phyloP scores from a whole-genome alignment of 257 asterid species.

The Solanum lignicaule region DNA sequence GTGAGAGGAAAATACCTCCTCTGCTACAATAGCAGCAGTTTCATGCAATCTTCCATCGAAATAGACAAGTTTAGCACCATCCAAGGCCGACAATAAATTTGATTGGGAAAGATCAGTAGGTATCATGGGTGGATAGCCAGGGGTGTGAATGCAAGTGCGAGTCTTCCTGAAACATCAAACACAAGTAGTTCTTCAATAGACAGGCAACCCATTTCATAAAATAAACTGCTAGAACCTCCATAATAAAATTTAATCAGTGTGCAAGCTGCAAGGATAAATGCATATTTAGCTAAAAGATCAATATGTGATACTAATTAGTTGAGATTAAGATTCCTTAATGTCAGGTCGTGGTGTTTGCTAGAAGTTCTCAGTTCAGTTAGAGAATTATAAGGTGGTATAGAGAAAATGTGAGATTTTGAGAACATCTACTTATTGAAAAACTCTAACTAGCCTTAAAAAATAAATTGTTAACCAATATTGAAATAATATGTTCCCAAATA shows the following conservation, averaged over 20 bases:
- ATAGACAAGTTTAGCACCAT: conserved; percentile 65
- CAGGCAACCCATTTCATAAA: background rate
- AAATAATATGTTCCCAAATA: background rate
- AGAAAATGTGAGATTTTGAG: background rate
- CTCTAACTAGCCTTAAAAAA: background rate
- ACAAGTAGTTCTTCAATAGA: background rate
- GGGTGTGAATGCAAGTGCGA: conserved; percentile 95
- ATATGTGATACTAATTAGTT: background rate
- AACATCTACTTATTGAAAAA: background rate
- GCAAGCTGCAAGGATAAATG: background rate
- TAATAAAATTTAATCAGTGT: background rate
- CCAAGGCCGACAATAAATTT: conserved; percentile 50
- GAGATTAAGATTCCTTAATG: background rate
- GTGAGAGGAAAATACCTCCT: conserved; percentile 51
- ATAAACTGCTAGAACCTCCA: background rate
- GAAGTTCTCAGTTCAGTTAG: background rate
- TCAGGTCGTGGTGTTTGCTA: background rate
- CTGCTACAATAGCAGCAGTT: conserved; percentile 69
- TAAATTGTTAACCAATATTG: background rate
- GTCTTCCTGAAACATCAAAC: conserved; percentile 61
- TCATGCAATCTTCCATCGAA: conserved; percentile 77
- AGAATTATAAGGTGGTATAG: background rate
- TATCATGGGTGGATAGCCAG: conserved; percentile 87
- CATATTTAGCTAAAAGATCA: background rate
- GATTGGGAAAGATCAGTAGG: conserved; percentile 70